Base-by-base conservation (phyloP, 163 green algal genomes). In the Scenedesmus sp. region DNA sequence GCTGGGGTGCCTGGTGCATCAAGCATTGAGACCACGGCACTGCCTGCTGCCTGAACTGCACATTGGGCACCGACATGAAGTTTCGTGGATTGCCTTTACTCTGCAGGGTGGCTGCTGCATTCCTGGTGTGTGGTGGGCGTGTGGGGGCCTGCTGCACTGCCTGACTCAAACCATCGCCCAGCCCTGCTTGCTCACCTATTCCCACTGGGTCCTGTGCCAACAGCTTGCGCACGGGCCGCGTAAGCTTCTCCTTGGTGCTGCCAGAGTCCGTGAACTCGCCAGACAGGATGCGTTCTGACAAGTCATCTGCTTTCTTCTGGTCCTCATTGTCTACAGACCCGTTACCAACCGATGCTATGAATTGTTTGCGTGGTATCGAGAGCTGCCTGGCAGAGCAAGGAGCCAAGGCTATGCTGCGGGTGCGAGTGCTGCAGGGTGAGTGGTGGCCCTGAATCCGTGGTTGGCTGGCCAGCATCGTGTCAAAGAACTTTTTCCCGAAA, bases 251-350 rank as follows among this genome's bases (percentile, higher is more conserved):
- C 93, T 97, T 98, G 3, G 96, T 98, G 16, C 92, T 96, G 0
- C 96, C 95, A 9, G 86, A 67, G 52, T 97, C 95, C 0, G 94
- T 96, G 87, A 98, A 99, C 92, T 99, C 95, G 5, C 97, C 97
- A 18, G 93, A 96, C 10, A 95, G 79, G 64, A 99, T 99, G 55
- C 97, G 94, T 3, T 97, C 96, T n/a, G 97, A 95, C 7, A 98
- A 88, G 54, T 89, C 82, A 79, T 76, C 87, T 57, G 56, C 87
- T 73, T 81, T 55, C 84, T 79, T 77, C 60, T 52, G 59, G 59
- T 73, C 57, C 12, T 89, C 84, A 56, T 77, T 57, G 84, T 86
- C 81, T 5, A 79, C 23, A 52, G 70, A 79, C 23, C 70, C 70
- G 5, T 52, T 79, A 15, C 70, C 70, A 13, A 79, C 70, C 3